These are phyloP conservation scores for Flueggea neowawraea DNA, from an alignment of 441 rosid species.

Conservation along the genomic window DNA sequence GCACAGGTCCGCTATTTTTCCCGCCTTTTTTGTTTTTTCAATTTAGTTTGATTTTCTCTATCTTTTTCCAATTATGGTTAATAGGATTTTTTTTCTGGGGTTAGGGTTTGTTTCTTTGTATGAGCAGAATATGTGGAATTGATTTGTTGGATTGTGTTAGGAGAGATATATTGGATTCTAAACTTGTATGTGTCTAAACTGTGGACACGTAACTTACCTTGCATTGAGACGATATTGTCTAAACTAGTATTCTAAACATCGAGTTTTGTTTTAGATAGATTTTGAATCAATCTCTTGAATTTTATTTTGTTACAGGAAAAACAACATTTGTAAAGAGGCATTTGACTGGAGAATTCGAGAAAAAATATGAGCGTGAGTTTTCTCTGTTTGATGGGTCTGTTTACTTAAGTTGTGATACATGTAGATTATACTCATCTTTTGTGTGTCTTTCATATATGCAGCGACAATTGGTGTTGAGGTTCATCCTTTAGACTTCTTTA, in stretches of 20 bases:
- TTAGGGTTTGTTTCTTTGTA: no score
- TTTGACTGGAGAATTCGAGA: conserved; percentile 57
- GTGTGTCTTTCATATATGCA: conserved; percentile 7
- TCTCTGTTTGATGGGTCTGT: neutral
- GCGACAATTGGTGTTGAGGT: conserved; percentile 73
- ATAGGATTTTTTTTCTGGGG: no score
- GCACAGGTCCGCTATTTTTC: neutral
- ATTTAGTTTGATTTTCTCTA: no score
- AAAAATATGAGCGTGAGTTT: conserved; percentile 54
- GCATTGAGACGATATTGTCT: no score
- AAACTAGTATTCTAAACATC: no score
- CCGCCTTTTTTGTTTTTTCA: neutral
- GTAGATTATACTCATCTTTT: no score
- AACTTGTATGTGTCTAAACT: no score
- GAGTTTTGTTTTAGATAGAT: no score
- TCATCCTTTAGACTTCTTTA: conserved; percentile 62
- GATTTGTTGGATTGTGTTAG: no score
- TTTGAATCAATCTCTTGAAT: neutral
- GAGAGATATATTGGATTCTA: no score
- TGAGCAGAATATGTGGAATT: no score
- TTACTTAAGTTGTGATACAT: neutral
- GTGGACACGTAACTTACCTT: no score
- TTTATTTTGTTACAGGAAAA: conserved; percentile 32
- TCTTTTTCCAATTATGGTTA: neutral
- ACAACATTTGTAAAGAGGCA: conserved; percentile 59